These are phyloP conservation scores for Chaetoceros tenuissimus DNA, from an alignment of 108 stramenopile genomes.

Conservation along the genomic window DNA sequence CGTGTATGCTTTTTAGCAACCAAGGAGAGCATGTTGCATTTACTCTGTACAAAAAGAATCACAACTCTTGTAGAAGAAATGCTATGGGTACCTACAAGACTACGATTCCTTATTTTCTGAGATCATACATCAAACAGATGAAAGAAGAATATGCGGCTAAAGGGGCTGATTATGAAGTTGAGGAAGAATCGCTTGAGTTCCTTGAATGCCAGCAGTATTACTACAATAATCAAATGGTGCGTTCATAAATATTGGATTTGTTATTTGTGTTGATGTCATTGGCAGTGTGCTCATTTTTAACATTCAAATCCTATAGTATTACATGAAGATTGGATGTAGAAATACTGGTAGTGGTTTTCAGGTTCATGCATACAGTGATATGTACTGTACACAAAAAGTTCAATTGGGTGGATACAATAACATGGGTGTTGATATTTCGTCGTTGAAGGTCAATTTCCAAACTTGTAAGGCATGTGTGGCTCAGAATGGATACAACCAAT, in stretches of 20 bases:
- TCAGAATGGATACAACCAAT: background rate
- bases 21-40: background rate
- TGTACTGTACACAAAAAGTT: background rate
- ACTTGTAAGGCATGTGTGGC: conserved; percentile 1
- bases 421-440: conserved; percentile 1
- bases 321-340: conserved; percentile 1
- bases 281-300: too few relatives aligned
- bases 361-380: background rate
- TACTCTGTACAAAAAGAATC: background rate
- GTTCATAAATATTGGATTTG: background rate
- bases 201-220: background rate
- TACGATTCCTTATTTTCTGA: background rate
- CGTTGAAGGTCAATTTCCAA: background rate
- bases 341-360: background rate
- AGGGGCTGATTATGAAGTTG: background rate
- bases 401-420: background rate
- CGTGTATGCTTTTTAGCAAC: too few relatives aligned
- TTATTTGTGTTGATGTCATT: too few relatives aligned
- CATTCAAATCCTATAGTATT: background rate
- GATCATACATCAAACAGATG: background rate
- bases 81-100: background rate
- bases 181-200: background rate
- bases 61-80: background rate
- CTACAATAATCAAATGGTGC: background rate
- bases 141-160: background rate